phyloP scores from a whole-genome alignment of 371 early-diverging fungal genomes.

The Caulochytrium protostelioides region DNA sequence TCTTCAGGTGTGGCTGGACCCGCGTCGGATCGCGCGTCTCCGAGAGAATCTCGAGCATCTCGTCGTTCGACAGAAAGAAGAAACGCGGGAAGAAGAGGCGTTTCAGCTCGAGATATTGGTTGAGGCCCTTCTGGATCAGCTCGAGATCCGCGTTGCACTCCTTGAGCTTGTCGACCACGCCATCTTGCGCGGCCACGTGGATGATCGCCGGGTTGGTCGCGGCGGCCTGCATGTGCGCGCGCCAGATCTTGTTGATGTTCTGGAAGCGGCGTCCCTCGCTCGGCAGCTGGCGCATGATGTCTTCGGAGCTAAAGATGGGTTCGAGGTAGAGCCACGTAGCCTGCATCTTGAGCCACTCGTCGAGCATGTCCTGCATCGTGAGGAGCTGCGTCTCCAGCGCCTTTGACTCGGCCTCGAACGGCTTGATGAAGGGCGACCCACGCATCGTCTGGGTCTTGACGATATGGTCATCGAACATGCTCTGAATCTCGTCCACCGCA shows the following conservation, averaged over 20 bases:
- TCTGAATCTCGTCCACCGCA: conserved; percentile 26
- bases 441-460: conserved; percentile 33
- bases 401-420: conserved; percentile 24
- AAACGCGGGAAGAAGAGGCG: conserved; percentile 26
- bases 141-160: conserved; percentile 27
- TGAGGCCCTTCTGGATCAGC: conserved; percentile 29
- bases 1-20: conserved; percentile 32
- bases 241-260: conserved; percentile 28
- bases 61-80: conserved; percentile 33
- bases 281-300: conserved; percentile 35
- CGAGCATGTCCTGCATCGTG: conserved; percentile 27
- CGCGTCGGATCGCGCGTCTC: conserved; percentile 26
- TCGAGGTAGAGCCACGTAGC: conserved; percentile 31
- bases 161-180: conserved; percentile 14
- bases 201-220: conserved; percentile 16
- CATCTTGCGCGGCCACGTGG: conserved; percentile 19
- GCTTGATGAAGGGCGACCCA: conserved; percentile 29
- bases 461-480: conserved; percentile 29
- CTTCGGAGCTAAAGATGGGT: conserved; percentile 32
- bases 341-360: conserved; percentile 33
- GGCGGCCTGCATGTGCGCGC: conserved; percentile 24
- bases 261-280: conserved; percentile 26
- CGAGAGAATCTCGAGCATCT: conserved; percentile 29
- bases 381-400: conserved; percentile 19
- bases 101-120: conserved; percentile 32